Percentiles rank a stretch among this genome's conserved stretches.
These are phyloP conservation scores for Fusarium goolgardi DNA, from an alignment of 2,329 filamentous ascomycete genomes.

Conservation along the genomic window DNA sequence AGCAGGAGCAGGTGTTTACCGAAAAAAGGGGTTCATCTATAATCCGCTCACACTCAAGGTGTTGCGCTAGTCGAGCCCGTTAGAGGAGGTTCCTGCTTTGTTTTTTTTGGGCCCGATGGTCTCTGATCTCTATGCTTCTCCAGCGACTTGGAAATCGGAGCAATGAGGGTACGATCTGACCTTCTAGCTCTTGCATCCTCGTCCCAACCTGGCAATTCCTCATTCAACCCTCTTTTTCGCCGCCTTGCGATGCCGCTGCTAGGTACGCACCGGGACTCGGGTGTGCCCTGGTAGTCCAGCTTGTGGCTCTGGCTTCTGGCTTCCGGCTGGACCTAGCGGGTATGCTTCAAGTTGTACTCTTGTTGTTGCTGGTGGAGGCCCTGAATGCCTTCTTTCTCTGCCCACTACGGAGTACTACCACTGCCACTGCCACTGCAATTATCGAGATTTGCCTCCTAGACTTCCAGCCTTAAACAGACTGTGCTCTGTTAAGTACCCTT, in stretches of 20 bases:
- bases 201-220: conserved; percentile 34
- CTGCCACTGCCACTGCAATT: not conserved
- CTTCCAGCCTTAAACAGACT: conserved; percentile 15
- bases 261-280: conserved; percentile 29
- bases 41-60: not conserved
- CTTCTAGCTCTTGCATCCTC: conserved; percentile 39
- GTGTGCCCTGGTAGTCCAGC: conserved; percentile 26
- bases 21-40: conserved; percentile 1
- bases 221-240: conserved; percentile 24
- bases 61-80: conserved; percentile 30
- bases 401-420: not conserved
- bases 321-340: not conserved
- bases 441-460: conserved; percentile 23
- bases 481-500: conserved; percentile 22
- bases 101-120: conserved; percentile 42
- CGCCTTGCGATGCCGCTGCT: conserved; percentile 31
- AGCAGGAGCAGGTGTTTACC: not conserved
- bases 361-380: conserved; percentile 25
- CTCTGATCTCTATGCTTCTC: conserved; percentile 47
- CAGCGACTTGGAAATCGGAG: conserved; percentile 50
- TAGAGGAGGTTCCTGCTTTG: conserved; percentile 45
- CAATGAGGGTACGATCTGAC: conserved; percentile 51
- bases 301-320: not conserved
- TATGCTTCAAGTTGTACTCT: conserved; percentile 26
- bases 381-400: conserved; percentile 30